phyloP scores from a whole-genome alignment of 1,284 basidiomycete species.

The Sporisorium reilianum region DNA sequence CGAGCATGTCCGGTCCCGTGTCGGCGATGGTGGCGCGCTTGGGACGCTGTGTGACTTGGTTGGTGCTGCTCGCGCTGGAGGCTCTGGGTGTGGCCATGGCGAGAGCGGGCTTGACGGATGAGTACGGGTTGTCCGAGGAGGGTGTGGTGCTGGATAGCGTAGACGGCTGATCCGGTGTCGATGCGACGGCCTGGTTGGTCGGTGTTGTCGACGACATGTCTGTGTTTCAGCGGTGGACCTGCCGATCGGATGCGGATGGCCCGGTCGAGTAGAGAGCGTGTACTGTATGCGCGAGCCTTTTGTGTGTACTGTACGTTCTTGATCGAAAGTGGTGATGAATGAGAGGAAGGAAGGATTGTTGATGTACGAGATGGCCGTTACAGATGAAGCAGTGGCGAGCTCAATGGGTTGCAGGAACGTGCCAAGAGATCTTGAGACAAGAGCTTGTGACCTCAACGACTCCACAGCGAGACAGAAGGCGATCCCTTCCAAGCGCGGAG shows the following conservation, averaged over 20 bases:
- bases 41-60: slow-evolving; percentile 35
- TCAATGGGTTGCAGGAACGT: neutral
- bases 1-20: slow-evolving; percentile 47
- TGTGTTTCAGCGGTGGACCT: neutral
- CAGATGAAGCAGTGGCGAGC: neutral
- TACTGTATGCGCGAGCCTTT: too few species aligned
- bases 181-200: neutral
- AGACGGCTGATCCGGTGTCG: slow-evolving; percentile 3
- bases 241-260: neutral
- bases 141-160: slow-evolving; percentile 8
- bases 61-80: slow-evolving; percentile 21
- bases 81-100: slow-evolving; percentile 9
- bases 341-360: neutral
- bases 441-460: neutral
- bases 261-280: too few species aligned
- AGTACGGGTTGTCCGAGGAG: slow-evolving; percentile 23
- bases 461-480: neutral
- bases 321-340: too few species aligned
- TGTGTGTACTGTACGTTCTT: too few species aligned
- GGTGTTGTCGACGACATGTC: slow-evolving; percentile 25
- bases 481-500: neutral
- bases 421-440: neutral
- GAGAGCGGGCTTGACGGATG: slow-evolving; percentile 6
- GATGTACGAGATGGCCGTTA: neutral
- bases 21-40: slow-evolving; percentile 45